Evolutionary conservation across 2,329 filamentous ascomycete genomes (phyloP), one percentile per base, ranked within the genome.

Genomic region (Botryotinia convoluta): DNA sequence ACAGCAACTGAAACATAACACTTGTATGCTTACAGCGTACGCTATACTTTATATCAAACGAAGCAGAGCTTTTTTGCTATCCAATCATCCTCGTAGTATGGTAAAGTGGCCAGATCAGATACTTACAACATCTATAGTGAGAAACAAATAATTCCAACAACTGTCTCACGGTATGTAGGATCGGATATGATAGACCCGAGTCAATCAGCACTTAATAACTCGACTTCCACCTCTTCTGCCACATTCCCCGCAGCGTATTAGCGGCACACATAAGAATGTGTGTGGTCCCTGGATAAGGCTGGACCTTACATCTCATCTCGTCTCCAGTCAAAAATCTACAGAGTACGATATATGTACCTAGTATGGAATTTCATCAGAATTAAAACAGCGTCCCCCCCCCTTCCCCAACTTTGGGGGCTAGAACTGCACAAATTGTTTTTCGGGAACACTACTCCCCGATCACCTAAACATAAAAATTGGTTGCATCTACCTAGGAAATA

Each of bases 171-270:
- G n/a, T 29, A 32, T 6, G 20, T 42, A 42, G 16, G n/a, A 16
- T 57, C n/a, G 51, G 51, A 57, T 18, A 18, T 16, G 51, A 32
- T 29, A 57, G 65, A 57, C 65, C 65, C 37, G 65, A 69, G 65
- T 59, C n/a, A 42, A 42, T 57, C 35, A 32, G 65, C 48, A 42
- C 48, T 37, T 42, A 32, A 26, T 26, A 5, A 42, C 35, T 59
- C 37, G n/a, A 37, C 65, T 20, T 67, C 64, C 14, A 54, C 32
- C 35, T 39, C 45, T 29, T 69, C 35, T 57, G 18, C 65, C 22
- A 14, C 18, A 9, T 54, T 39, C 45, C 65, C 65, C 65, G n/a
- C 37, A 42, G 35, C 54, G 3, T 44, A 32, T 57, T 20, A 68
- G 65, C 35, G 48, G 48, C 65, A 57, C 35, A 37, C 22, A 42